Percentiles rank a stretch among this genome's conserved stretches.
phyloP scores from a whole-genome alignment of 1,284 basidiomycete species.

The Austroboletus novae-zelandiae region DNA sequence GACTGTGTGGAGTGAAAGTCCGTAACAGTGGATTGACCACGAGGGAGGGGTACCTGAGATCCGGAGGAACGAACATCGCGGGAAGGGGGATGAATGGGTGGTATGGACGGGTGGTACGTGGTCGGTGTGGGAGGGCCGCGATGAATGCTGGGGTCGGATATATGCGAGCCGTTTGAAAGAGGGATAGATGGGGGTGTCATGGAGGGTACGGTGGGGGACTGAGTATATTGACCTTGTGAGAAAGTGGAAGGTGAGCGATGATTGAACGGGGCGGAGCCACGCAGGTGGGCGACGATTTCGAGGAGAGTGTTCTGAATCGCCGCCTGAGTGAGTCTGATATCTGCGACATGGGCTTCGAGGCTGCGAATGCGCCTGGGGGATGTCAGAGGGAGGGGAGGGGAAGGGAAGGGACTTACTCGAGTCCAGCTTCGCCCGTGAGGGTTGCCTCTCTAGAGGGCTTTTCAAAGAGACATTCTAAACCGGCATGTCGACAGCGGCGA shows the following conservation, averaged over 20 bases:
- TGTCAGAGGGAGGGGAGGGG: constrained; percentile 12
- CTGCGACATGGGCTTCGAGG: constrained; percentile 79
- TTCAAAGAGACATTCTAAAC: constrained; percentile 86
- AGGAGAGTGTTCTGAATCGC: constrained; percentile 74
- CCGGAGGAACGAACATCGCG: constrained; percentile 25
- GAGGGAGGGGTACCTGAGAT: constrained; percentile 22
- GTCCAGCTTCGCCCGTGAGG: constrained; percentile 80
- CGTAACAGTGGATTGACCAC: constrained; percentile 7
- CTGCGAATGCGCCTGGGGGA: constrained; percentile 74
- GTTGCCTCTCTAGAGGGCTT: constrained; percentile 83
- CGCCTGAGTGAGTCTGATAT: constrained; percentile 66
- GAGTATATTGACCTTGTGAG: constrained; percentile 50
- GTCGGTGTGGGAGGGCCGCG: constrained; percentile 28
- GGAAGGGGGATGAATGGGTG: constrained; percentile 25
- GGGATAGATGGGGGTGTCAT: constrained; percentile 61
- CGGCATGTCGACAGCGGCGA: constrained; percentile 81
- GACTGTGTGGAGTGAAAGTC: constrained; percentile 32
- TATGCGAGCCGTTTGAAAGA: constrained; percentile 31
- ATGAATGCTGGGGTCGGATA: constrained; percentile 21
- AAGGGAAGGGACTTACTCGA: constrained; percentile 62
- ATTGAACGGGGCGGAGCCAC: constrained; percentile 44
- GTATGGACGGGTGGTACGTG: constrained; percentile 23
- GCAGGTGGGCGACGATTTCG: constrained; percentile 71
- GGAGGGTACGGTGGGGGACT: constrained; percentile 60
- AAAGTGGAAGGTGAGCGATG: constrained; percentile 63